These are phyloP conservation scores for Microcyclosporella mali DNA, from an alignment of 2,329 filamentous ascomycete genomes.

Conservation along the genomic window DNA sequence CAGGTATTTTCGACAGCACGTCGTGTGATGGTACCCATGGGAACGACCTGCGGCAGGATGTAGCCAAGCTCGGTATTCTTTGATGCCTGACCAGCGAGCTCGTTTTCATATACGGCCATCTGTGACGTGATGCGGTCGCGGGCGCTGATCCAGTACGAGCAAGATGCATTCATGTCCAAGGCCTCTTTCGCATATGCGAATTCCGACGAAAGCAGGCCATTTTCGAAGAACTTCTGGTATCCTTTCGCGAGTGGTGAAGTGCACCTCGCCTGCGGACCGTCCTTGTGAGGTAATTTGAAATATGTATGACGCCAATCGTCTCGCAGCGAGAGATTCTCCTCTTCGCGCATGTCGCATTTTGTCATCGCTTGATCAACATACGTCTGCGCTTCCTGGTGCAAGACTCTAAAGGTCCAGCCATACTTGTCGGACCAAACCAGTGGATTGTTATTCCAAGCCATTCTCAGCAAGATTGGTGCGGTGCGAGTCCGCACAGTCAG, in stretches of 20 bases:
- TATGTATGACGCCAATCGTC: constrained; percentile 64
- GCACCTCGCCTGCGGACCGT: constrained; percentile 80
- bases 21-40: constrained; percentile 95
- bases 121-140: constrained; percentile 90
- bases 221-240: constrained; percentile 86
- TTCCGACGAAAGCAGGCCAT: constrained; percentile 78
- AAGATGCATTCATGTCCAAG: constrained; percentile 96
- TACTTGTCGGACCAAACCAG: constrained; percentile 88
- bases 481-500: constrained; percentile 83
- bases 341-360: constrained; percentile 69
- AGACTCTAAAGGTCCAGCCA: constrained; percentile 87
- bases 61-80: constrained; percentile 56
- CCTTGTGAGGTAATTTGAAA: constrained; percentile 94
- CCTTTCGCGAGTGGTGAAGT: constrained; percentile 83
- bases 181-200: constrained; percentile 89
- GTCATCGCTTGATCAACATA: constrained; percentile 68
- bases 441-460: constrained; percentile 85
- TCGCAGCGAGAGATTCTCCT: constrained; percentile 59
- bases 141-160: constrained; percentile 98
- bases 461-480: constrained; percentile 72
- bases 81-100: constrained; percentile 35
- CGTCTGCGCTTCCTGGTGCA: constrained; percentile 52
- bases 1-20: constrained; percentile 96
- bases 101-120: constrained; percentile 80
- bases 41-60: constrained; percentile 91